A percentile compares a stretch with the other conserved stretches of the same genome.
Evolutionary conservation across 306 rosid species (phyloP).

Genomic region (Cucumis hystrix): DNA sequence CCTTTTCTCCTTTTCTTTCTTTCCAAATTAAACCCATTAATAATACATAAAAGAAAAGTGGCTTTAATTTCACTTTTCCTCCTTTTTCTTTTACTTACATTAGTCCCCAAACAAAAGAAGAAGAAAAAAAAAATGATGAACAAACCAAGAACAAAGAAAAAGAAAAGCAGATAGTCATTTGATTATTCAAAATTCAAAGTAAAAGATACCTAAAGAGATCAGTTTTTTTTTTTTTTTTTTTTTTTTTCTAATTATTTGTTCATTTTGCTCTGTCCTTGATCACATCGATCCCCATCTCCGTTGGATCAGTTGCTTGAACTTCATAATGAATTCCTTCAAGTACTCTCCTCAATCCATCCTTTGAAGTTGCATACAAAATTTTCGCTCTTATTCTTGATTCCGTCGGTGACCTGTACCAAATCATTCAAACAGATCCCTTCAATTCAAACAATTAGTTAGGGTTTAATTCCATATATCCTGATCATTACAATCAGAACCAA

Average conservation of each 20-base stretch:
- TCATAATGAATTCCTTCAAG: constrained; percentile 86
- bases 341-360: constrained; percentile 87
- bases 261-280: constrained; percentile 49
- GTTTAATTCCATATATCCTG: neutral
- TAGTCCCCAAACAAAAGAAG: constrained; percentile 11
- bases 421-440: neutral
- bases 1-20: neutral
- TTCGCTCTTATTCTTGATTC: constrained; percentile 93
- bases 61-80: neutral
- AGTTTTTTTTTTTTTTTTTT: neutral
- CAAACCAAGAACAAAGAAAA: neutral
- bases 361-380: constrained; percentile 90
- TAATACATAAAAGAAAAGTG: neutral
- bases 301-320: constrained; percentile 90
- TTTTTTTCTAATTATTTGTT: neutral
- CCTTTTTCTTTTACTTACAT: constrained; percentile 10
- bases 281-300: constrained; percentile 94
- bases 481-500: neutral
- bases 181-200: constrained; percentile 19
- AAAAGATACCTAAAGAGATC: constrained; percentile 12
- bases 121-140: neutral
- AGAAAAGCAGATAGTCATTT: neutral
- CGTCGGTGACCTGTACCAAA: constrained; percentile 63
- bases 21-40: neutral
- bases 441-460: too few species aligned